Evolutionary conservation across 345 rosid genomes (phyloP).

Genomic region (Balakata baccata): DNA sequence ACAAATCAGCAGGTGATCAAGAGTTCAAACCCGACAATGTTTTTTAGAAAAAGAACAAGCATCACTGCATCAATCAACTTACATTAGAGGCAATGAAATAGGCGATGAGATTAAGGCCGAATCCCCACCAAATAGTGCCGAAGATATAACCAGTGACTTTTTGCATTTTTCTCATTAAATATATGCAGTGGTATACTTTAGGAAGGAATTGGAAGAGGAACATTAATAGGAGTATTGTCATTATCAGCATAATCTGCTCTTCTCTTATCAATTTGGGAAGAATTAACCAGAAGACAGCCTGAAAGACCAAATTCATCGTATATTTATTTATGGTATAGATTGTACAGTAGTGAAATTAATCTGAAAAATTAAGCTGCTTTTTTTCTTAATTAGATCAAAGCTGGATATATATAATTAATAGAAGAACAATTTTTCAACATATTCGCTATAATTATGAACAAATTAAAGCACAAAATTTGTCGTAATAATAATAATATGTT

Average conservation of each 20-base stretch:
- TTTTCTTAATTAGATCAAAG: no score
- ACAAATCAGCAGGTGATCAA: no score
- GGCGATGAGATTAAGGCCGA: conserved; percentile 81
- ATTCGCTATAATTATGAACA: no score
- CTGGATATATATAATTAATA: no score
- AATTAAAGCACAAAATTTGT: no score
- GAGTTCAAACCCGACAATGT: neutral
- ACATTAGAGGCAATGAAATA: conserved; percentile 92
- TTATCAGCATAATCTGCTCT: conserved; percentile 56
- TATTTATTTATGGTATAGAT: no score
- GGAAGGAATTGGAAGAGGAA: conserved; percentile 65
- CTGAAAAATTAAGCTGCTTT: no score
- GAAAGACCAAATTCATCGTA: conserved; percentile 17
- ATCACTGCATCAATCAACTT: conserved; percentile 24
- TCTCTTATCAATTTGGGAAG: conserved; percentile 64
- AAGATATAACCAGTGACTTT: conserved; percentile 91
- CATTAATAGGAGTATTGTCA: conserved; percentile 56
- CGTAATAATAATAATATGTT: no score
- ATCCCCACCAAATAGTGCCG: conserved; percentile 98
- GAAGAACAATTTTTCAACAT: no score
- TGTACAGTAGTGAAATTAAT: no score
- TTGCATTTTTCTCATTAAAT: conserved; percentile 71
- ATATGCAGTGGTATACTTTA: conserved; percentile 75
- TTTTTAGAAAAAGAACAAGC: neutral
- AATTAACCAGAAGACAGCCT: conserved; percentile 77